Evolutionary conservation across 192 early-diverging fungal species (phyloP).

Genomic region (Dissophora globulifera): DNA sequence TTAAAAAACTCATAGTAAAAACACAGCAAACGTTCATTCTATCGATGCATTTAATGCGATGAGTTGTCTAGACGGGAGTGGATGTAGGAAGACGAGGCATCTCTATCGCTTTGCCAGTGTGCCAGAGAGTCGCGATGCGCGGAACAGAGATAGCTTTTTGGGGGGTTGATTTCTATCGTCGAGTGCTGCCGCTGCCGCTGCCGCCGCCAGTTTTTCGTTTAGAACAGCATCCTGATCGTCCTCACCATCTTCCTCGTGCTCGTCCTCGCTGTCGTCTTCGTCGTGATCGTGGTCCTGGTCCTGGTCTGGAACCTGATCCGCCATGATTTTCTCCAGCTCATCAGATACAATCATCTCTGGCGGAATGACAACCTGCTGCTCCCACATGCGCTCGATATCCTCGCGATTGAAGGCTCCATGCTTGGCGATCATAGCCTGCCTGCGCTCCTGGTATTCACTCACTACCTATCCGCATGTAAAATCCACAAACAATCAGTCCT

Average conservation of each 20-base stretch:
- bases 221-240: conserved; percentile 5
- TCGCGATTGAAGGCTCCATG: conserved; percentile 37
- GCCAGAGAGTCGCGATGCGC: conserved; percentile 38
- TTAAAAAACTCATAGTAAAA: too few species aligned
- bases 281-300: background rate
- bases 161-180: conserved; percentile 41
- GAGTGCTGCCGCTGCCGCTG: background rate
- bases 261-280: background rate
- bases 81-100: too few species aligned
- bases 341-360: conserved; percentile 45
- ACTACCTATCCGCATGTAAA: too few species aligned
- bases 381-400: conserved; percentile 42
- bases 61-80: too few species aligned
- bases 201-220: background rate
- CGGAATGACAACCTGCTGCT: conserved; percentile 48
- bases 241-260: background rate
- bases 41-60: too few species aligned
- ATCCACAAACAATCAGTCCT: background rate
- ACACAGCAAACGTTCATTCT: background rate
- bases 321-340: background rate
- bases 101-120: conserved; percentile 56
- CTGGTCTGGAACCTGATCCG: background rate
- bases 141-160: conserved; percentile 49
- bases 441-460: conserved; percentile 50
- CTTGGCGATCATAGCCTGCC: conserved; percentile 50